Base-by-base conservation (phyloP, 2,329 filamentous ascomycete genomes). In the Trichoderma sp. region DNA sequence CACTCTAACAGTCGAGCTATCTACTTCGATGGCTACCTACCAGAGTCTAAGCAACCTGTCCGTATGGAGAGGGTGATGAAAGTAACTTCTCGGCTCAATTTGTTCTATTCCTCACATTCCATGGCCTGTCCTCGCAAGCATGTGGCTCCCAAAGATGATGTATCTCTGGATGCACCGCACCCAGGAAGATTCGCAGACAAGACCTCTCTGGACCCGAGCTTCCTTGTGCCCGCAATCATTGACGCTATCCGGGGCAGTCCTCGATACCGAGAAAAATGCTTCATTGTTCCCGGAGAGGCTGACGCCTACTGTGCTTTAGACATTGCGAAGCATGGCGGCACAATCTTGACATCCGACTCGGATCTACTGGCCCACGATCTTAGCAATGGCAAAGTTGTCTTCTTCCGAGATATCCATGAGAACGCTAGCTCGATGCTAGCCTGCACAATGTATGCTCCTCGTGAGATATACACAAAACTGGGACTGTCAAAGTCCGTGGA, bases 1-100 rank as follows among this genome's bases (percentile, higher is more conserved):
- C 71, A 64, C 48, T 17, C 61, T 58, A 71, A 29, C 70, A 76
- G 76, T 54, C 80, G 86, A 68, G 87, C 84, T 56, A 91, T 97
- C 64, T 93, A 90, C 76, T 97, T 98, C 73, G 94, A 98, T 77
- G 93, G 93, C 15, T 89, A 87, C 67, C 83, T 98, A 1, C 94
- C 94, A 0, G 68, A 76, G 0, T 78, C 82, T 5, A 97, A 97
- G 75, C 83, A 84, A 37, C 76, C 80, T 0, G 86, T 88, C 7
- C 86, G 93, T 5, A 79, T 89, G 60, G 77, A 84, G 10, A 84
- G 93, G 37, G 81, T 91, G 39, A 80, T 87, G 59, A 83, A 81
- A 22, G 86, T 83, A 25, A 86, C 90, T 8, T 78, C 80, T 4
- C 83, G 86, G 25, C 79, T 94, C 45, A 77, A 78, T 2, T 81